Evolutionary conservation across 73 alveolate genomes (phyloP), one percentile per base, ranked within the genome.

Genomic region (Stentor roeselii): DNA sequence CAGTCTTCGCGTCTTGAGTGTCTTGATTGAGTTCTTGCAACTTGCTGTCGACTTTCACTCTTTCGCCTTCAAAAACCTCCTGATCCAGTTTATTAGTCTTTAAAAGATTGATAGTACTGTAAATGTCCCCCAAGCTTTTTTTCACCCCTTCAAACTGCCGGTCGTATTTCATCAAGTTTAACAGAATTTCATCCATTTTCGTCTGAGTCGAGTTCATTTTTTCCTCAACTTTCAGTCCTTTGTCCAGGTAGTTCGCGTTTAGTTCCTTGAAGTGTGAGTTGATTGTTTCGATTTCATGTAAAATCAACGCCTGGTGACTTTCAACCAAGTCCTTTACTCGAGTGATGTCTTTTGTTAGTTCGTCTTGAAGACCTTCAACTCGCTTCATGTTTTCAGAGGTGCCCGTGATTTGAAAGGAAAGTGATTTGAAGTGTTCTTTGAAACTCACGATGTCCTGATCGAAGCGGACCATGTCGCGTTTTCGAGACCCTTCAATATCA

Each of bases 401-500:
- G 37, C 80, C 80, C 11, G 41, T 32, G 27, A 67, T 36, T 32
- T 67, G 80, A 34, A 67, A 67, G 27, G 21, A 21, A 30, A 67
- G 21, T 0, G 80, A 30, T 67, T 67, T 67, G 21, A 67, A 21
- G 37, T 21, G 1, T 34, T 67, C 80, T 67, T 67, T 67, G 34
- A 67, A 21, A 21, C 80, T 32, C 34, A 2, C n/a, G 41, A 67
- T 11, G 21, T 67, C 80, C 34, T 67, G 80, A 2, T 67, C 37
- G 11, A 67, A 21, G 11, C n/a, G n/a, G n/a, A 67, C 37, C 37
- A 32, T 32, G 34, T 67, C 80, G 1, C 37, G 21, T 32, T 67
- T 67, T 32, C 80, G 37, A 30, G n/a, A 21, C 27, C 80, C 80
- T 67, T 67, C 80, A 21, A 67, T 11, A 21, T 67, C 80, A 67